These are phyloP conservation scores for Paxillus rubicundulus DNA, from an alignment of 768 basidiomycete genomes.

Conservation along the genomic window DNA sequence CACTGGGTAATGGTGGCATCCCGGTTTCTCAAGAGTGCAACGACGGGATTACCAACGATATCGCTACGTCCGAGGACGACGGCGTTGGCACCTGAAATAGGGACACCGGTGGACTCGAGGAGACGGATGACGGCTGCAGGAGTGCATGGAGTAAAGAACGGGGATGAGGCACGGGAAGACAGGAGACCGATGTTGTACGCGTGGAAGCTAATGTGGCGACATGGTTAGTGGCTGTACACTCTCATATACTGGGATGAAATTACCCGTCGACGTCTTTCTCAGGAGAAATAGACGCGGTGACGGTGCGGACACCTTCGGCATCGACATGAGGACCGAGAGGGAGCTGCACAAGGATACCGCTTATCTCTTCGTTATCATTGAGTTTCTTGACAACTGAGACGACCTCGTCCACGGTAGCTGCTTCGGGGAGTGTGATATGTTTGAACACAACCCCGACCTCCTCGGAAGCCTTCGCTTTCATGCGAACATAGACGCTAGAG, in stretches of 20 bases:
- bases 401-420: conserved; percentile 70
- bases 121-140: conserved; percentile 90
- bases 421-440: conserved; percentile 71
- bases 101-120: conserved; percentile 80
- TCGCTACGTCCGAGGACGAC: conserved; percentile 97
- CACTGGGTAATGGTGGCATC: conserved; percentile 98
- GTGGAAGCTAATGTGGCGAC: conserved; percentile 67
- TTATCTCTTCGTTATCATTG: conserved; percentile 78
- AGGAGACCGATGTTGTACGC: conserved; percentile 97
- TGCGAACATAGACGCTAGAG: conserved; percentile 89
- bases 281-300: conserved; percentile 93
- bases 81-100: conserved; percentile 73
- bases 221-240: conserved; percentile 2
- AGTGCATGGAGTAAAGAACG: conserved; percentile 93
- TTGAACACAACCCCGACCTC: conserved; percentile 89
- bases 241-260: conserved; percentile 22
- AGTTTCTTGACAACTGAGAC: conserved; percentile 75
- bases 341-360: conserved; percentile 93
- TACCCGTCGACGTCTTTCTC: conserved; percentile 98
- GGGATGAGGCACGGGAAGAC: conserved; percentile 83
- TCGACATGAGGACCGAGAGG: conserved; percentile 84
- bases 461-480: conserved; percentile 95
- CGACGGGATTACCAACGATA: conserved; percentile 95
- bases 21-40: conserved; percentile 81
- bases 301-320: conserved; percentile 77